Evolutionary conservation across 768 basidiomycete species (phyloP).

Genomic region (Clathrus columnatus): DNA sequence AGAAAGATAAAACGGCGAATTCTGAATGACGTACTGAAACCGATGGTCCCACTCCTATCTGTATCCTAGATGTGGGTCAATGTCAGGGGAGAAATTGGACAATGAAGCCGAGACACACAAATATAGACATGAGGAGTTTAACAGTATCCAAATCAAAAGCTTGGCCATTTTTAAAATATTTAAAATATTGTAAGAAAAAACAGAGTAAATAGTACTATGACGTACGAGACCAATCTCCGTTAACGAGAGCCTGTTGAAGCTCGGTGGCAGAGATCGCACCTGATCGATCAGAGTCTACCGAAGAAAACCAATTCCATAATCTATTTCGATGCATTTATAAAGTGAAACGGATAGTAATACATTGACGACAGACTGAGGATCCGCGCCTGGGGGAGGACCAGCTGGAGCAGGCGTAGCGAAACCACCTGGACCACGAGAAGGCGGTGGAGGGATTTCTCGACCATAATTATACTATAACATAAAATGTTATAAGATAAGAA

Average conservation of each 20-base stretch:
- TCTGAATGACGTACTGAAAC: constrained; percentile 44
- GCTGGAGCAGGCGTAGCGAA: constrained; percentile 21
- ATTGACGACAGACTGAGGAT: constrained; percentile 53
- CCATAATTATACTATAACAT: background rate
- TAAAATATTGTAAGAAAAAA: background rate
- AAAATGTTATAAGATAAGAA: background rate
- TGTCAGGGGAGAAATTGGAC: background rate
- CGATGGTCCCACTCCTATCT: constrained; percentile 70
- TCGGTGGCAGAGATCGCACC: constrained; percentile 56
- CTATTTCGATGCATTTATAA: constrained; percentile 25
- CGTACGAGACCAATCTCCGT: constrained; percentile 75
- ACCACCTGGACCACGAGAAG: constrained; percentile 22
- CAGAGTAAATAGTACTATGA: constrained; percentile 11
- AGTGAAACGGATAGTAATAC: background rate
- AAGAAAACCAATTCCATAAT: constrained; percentile 63
- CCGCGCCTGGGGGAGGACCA: constrained; percentile 55
- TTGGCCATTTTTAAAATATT: constrained; percentile 17
- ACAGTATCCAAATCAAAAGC: constrained; percentile 83
- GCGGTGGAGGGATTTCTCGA: background rate
- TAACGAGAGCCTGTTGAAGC: constrained; percentile 43
- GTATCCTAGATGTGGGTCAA: constrained; percentile 37
- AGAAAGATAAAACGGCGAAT: constrained; percentile 11
- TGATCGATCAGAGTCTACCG: constrained; percentile 64
- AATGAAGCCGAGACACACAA: constrained; percentile 37
- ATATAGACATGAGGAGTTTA: constrained; percentile 75